Evolutionary conservation across 108 stramenopile genomes (phyloP), one percentile per base, ranked within the genome.

Genomic region (Fragilariopsis cylindrus): DNA sequence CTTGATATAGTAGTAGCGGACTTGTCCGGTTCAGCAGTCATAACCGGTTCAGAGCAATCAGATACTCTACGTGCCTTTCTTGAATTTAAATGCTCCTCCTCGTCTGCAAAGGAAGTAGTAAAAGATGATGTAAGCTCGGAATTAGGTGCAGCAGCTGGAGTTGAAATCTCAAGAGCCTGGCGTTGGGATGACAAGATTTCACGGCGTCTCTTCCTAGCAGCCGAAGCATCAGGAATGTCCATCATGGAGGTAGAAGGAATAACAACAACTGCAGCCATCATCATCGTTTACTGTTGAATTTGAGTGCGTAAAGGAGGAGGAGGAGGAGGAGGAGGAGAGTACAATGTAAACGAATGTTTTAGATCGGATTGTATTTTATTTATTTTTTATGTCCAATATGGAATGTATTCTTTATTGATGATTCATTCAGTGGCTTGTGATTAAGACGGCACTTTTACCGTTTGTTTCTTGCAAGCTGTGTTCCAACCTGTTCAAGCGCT

Each of bases 121-220:
- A 30, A 30, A 30, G 30, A 30, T 30, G 30, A 30, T 30, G 30
- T 30, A 30, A 30, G 30, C 30, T 30, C 30, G 30, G 30, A 45
- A 45, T 8, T 63, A 13, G 21, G 21, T 7, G 30, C 60, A 12
- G 44, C 47, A 43, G 65, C n/a, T 42, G 63, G 15, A 11, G 52
- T 40, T 45, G 15, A 40, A 5, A 44, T 52, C 16, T 58, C 58
- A 15, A 72, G 18, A 4, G 60, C 48, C 48, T 72, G 72, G 11
- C 81, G 75, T 73, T 81, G 81, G 19, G 81, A 73, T 12, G 52
- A 63, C 5, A 82, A 57, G 67, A 81, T 83, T 43, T 87, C 87
- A 48, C 87, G 81, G 43, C 84, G 81, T 47, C 84, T 79, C 55
- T 87, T 87, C 48, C 87, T 78, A 16, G 83, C 79, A 52, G 79